Evolutionary conservation across 148 eudicot species (phyloP).

Genomic region (Camellia sinensis): DNA sequence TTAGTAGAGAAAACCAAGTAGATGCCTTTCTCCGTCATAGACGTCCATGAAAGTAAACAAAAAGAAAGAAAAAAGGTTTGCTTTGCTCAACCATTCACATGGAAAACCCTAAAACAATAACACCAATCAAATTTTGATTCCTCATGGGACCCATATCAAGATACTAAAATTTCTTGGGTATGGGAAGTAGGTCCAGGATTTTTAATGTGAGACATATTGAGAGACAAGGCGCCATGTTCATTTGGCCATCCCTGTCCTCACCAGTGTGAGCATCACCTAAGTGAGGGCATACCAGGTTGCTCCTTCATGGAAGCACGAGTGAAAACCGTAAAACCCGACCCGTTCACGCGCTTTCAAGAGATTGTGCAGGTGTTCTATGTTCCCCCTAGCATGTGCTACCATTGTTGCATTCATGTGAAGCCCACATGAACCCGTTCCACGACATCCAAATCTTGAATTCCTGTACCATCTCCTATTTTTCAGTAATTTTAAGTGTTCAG

Average conservation of each 20-base stretch:
- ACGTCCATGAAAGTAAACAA: not conserved
- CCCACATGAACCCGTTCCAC: slow-evolving; percentile 43
- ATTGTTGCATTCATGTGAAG: slow-evolving; percentile 38
- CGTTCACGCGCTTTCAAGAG: slow-evolving; percentile 13
- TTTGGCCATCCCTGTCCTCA: slow-evolving; percentile 24
- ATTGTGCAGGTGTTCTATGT: slow-evolving; percentile 41
- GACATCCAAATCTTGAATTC: slow-evolving; percentile 2
- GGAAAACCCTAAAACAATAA: slow-evolving; percentile 1
- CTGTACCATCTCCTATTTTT: not conserved
- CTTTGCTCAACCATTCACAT: not conserved
- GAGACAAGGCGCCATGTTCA: slow-evolving; percentile 24
- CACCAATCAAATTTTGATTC: not conserved
- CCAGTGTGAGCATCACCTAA: slow-evolving; percentile 18
- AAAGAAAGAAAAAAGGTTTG: not conserved
- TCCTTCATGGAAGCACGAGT: slow-evolving; percentile 34
- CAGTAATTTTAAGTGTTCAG: too few species aligned
- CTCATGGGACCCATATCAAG: not conserved
- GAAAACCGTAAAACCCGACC: slow-evolving; percentile 24
- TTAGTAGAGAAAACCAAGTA: not conserved
- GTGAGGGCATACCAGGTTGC: slow-evolving; percentile 43
- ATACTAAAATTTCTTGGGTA: slow-evolving; percentile 12
- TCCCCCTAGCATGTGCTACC: slow-evolving; percentile 38
- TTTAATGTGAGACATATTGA: slow-evolving; percentile 12
- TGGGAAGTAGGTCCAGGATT: slow-evolving; percentile 23
- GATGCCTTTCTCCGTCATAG: not conserved